A percentile compares a stretch with the other conserved stretches of the same genome.
Conservation (phyloP, 768 basidiomycete species). For the Boletus tomentosulus region DNA sequence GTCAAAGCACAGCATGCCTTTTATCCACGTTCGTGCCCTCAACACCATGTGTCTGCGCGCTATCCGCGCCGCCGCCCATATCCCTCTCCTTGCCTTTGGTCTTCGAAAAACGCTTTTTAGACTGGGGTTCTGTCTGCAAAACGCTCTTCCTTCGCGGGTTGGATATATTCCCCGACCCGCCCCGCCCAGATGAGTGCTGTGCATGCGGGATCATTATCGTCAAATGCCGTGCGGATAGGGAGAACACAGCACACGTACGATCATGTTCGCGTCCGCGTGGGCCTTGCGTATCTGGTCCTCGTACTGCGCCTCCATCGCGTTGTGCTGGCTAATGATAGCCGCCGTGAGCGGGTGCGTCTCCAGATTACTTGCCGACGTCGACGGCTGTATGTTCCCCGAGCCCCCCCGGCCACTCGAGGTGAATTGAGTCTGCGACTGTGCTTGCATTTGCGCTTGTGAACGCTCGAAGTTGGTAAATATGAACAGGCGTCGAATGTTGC, state of each 20-base stretch:
- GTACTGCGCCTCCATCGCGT: conserved; percentile 8
- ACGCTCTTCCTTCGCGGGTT: conserved; percentile 4
- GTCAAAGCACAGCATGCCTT: conserved; percentile 4
- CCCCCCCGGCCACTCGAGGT: conserved; percentile 25
- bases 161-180: conserved; percentile 26
- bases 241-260: conserved; percentile 11
- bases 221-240: background rate
- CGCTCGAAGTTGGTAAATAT: background rate
- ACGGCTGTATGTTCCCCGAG: conserved; percentile 20
- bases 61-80: background rate
- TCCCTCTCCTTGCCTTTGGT: conserved; percentile 12
- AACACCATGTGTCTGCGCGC: background rate
- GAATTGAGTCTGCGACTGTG: conserved; percentile 3
- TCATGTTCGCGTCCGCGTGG: conserved; percentile 12
- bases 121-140: conserved; percentile 2
- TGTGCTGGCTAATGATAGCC: conserved; percentile 18
- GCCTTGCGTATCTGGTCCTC: conserved; percentile 14
- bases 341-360: conserved; percentile 22
- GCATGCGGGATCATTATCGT: background rate
- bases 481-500: conserved; percentile 12
- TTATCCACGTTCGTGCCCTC: background rate
- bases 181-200: conserved; percentile 26
- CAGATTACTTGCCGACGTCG: background rate
- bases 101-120: conserved; percentile 9
- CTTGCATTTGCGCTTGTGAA: background rate